phyloP scores from a whole-genome alignment of 352 stramenopile genomes.

The Saprolegnia parasitica region DNA sequence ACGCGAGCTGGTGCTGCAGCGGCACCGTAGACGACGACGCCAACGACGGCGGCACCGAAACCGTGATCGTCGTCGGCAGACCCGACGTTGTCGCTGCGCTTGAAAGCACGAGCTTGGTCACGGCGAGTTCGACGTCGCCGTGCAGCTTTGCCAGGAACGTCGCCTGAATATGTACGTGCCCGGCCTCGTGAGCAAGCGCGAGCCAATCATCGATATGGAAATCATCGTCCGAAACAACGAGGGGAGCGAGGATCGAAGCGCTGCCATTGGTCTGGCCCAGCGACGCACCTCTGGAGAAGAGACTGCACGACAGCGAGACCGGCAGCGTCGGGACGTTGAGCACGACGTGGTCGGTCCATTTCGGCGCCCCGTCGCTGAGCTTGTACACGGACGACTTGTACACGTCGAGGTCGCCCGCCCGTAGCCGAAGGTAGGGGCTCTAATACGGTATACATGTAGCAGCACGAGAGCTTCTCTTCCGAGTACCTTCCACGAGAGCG shows the following conservation, averaged over 20 bases:
- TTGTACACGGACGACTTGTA: neutral
- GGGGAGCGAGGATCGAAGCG: neutral
- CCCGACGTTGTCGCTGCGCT: neutral
- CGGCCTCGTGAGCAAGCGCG: neutral
- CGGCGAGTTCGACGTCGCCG: neutral
- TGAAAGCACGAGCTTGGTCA: neutral
- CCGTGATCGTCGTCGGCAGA: neutral
- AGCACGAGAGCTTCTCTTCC: neutral
- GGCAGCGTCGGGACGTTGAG: neutral
- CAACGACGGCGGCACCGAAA: neutral
- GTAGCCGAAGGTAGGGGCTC: neutral
- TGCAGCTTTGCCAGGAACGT: neutral
- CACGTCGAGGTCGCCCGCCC: neutral
- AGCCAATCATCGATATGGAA: neutral
- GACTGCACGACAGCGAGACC: neutral
- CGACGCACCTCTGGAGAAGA: neutral
- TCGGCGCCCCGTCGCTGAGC: neutral
- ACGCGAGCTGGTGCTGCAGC: neutral
- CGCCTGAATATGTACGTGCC: neutral
- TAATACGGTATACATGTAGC: neutral
- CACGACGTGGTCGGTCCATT: neutral
- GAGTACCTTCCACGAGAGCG: conserved; percentile 8
- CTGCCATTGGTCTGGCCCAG: neutral
- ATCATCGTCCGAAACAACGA: neutral
- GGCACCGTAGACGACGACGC: neutral